Conservation (phyloP, 2,329 filamentous ascomycete species). For the Amylocarpus encephaloides region DNA sequence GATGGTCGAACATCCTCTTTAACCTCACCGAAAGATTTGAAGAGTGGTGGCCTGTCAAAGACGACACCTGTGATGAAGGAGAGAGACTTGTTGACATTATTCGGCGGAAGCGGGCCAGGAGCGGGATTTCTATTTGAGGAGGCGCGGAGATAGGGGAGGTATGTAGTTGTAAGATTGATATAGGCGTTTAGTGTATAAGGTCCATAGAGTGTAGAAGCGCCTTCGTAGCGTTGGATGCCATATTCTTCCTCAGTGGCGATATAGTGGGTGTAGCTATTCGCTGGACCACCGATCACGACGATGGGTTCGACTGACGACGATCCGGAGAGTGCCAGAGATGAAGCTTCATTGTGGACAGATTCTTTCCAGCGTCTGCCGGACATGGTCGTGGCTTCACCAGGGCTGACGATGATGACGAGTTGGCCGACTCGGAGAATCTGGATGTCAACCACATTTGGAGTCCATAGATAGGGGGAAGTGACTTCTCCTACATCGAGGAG, state of each 20-base stretch:
- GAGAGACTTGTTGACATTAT: conserved; percentile 67
- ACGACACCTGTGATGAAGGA: conserved; percentile 79
- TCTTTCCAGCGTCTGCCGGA: conserved; percentile 79
- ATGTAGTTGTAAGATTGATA: conserved; percentile 71
- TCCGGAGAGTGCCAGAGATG: conserved; percentile 34
- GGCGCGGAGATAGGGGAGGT: conserved; percentile 59
- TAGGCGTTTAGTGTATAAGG: conserved; percentile 76
- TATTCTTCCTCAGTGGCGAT: conserved; percentile 75
- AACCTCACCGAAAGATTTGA: conserved; percentile 64
- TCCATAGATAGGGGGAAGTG: conserved; percentile 74
- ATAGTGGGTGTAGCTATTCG: conserved; percentile 81
- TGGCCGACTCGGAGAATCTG: conserved; percentile 81
- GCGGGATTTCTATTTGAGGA: conserved; percentile 39
- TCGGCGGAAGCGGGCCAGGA: conserved; percentile 61
- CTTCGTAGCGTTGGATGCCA: conserved; percentile 81
- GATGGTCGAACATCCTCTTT: conserved; percentile 28
- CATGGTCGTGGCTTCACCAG: conserved; percentile 91
- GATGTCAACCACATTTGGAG: conserved; percentile 84
- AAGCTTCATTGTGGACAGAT: conserved; percentile 51
- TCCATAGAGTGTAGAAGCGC: conserved; percentile 82
- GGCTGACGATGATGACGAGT: conserved; percentile 74
- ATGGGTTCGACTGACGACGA: conserved; percentile 48
- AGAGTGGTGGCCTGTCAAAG: conserved; percentile 47
- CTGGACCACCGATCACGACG: conserved; percentile 81
- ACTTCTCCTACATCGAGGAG: conserved; percentile 83